A percentile compares a stretch with the other conserved stretches of the same genome.
Conservation (phyloP, 2,329 filamentous ascomycete species). For the Aciculosporium take region DNA sequence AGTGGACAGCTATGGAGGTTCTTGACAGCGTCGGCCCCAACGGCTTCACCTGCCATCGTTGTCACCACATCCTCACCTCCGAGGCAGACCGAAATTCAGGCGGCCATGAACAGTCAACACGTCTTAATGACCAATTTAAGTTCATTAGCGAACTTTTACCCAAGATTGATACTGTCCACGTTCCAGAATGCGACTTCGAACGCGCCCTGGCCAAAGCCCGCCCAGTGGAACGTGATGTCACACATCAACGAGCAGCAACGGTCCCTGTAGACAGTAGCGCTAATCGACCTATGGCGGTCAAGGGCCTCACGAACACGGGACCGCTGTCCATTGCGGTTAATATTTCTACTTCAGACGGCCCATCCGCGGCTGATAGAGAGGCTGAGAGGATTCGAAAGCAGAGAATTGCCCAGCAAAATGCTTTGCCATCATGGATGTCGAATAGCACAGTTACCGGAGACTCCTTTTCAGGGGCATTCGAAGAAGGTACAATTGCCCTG, state of each 20-base stretch:
- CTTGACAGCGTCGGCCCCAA: conserved; percentile 56
- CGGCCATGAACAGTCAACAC: conserved; percentile 57
- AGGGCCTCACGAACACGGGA: conserved; percentile 50
- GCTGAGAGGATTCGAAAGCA: conserved; percentile 52
- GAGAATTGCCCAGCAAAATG: conserved; percentile 53
- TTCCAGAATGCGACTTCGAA: conserved; percentile 64
- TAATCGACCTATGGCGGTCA: conserved; percentile 51
- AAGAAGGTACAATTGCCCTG: conserved; percentile 11
- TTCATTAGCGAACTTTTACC: conserved; percentile 65
- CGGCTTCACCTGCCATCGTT: conserved; percentile 76
- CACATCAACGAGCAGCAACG: conserved; percentile 48
- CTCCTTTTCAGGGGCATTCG: conserved; percentile 31
- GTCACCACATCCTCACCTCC: conserved; percentile 48
- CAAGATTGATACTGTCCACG: conserved; percentile 58
- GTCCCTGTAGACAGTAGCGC: conserved; percentile 39
- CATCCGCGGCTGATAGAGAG: conserved; percentile 50
- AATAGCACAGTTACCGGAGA: conserved; percentile 54
- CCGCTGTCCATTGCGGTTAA: conserved; percentile 57
- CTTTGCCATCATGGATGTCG: conserved; percentile 56
- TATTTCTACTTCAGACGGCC: conserved; percentile 52
- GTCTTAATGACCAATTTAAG: conserved; percentile 65
- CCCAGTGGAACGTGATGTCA: conserved; percentile 51
- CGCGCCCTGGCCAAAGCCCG: conserved; percentile 48
- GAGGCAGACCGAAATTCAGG: conserved; percentile 54
- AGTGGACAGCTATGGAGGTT: conserved; percentile 85